A percentile compares a stretch with the other conserved stretches of the same genome.
Conservation (phyloP, 306 rosid species). For the Trifolium dubium region DNA sequence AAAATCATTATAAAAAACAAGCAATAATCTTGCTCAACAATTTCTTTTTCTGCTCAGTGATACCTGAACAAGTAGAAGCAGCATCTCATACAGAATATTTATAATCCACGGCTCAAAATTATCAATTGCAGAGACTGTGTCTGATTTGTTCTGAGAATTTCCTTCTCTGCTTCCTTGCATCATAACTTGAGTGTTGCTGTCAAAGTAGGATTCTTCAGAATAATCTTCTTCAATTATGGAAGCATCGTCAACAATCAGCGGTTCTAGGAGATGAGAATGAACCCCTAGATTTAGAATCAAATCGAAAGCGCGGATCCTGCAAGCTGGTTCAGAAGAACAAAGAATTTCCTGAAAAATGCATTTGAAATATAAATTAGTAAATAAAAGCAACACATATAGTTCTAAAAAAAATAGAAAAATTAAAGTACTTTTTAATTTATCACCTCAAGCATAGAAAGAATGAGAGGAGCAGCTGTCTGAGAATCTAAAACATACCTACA, state of each 20-base stretch:
- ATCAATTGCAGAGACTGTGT: slow-evolving; percentile 65
- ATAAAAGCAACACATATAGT: slow-evolving; percentile 4
- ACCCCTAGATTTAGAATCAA: slow-evolving; percentile 96
- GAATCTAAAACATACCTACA: slow-evolving; percentile 94
- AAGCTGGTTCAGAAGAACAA: slow-evolving; percentile 74
- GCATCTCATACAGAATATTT: slow-evolving; percentile 81
- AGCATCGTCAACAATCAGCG: slow-evolving; percentile 64
- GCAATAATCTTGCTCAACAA: slow-evolving; percentile 26
- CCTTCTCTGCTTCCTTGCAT: slow-evolving; percentile 61
- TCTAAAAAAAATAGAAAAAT: slow-evolving; percentile 1
- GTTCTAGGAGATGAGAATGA: slow-evolving; percentile 97
- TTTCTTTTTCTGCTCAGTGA: slow-evolving; percentile 17
- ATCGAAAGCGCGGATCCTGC: slow-evolving; percentile 96
- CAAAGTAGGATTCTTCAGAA: slow-evolving; percentile 82
- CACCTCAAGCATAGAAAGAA: slow-evolving; percentile 98
- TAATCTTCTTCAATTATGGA: slow-evolving; percentile 87
- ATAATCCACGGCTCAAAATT: slow-evolving; percentile 90
- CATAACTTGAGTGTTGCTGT: slow-evolving; percentile 66
- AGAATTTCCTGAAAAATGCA: slow-evolving; percentile 80
- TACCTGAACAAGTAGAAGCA: slow-evolving; percentile 99
- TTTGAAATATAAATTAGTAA: slow-evolving; percentile 40
- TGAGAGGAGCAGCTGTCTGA: slow-evolving; percentile 93
- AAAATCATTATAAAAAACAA: slow-evolving; percentile 26
- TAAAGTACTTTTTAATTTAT: slow-evolving; percentile 37
- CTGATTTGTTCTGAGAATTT: slow-evolving; percentile 54